Percentiles rank a stretch among this genome's conserved stretches.
Evolutionary conservation across 192 early-diverging fungal genomes (phyloP).

Genomic region (Gigaspora rosea): DNA sequence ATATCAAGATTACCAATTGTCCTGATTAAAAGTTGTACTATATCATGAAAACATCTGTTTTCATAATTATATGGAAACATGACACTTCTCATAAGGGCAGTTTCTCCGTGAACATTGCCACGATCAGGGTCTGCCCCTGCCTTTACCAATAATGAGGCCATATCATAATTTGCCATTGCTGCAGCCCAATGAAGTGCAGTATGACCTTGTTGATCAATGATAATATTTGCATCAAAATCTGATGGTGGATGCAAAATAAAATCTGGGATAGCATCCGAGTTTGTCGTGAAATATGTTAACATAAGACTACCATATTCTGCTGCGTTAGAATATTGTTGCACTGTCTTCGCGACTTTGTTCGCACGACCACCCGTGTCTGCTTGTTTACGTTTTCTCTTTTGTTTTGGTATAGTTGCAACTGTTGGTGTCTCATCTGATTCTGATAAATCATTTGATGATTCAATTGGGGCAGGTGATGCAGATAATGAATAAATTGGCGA

Average conservation of each 20-base stretch:
- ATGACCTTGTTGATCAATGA: constrained; percentile 96
- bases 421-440: constrained; percentile 10
- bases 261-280: constrained; percentile 51
- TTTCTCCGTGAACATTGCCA: constrained; percentile 85
- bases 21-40: constrained; percentile 74
- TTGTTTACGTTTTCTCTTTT: constrained; percentile 29
- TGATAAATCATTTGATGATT: constrained; percentile 30
- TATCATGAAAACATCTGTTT: constrained; percentile 70
- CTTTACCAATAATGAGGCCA: constrained; percentile 74
- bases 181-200: constrained; percentile 95
- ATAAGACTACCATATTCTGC: constrained; percentile 39
- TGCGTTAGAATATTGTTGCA: constrained; percentile 29
- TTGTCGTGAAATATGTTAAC: constrained; percentile 46
- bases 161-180: constrained; percentile 77
- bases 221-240: constrained; percentile 79
- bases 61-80: constrained; percentile 90
- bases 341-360: constrained; percentile 23
- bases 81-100: constrained; percentile 89
- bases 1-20: constrained; percentile 78
- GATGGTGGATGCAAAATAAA: constrained; percentile 53
- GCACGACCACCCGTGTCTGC: constrained; percentile 32
- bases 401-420: not conserved
- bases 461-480: constrained; percentile 21
- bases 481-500: constrained; percentile 25
- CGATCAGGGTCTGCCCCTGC: constrained; percentile 71